These are phyloP conservation scores for Epichloe elymi DNA, from an alignment of 2,329 filamentous ascomycete species.

Conservation along the genomic window DNA sequence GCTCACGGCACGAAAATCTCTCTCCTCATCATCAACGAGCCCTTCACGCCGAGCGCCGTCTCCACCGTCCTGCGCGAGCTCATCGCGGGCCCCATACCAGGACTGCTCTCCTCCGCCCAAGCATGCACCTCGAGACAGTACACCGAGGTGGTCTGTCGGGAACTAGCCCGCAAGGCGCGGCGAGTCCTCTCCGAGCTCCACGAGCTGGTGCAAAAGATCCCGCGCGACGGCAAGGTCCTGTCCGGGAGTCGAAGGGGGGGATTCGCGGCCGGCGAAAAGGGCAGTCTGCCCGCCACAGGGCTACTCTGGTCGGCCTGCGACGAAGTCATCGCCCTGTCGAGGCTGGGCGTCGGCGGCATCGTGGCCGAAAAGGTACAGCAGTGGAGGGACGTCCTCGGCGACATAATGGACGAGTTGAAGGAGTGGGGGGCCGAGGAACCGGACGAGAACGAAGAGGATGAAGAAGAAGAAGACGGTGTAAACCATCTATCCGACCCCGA, in stretches of 20 bases:
- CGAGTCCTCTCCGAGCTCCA: constrained; percentile 50
- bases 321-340: constrained; percentile 48
- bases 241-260: constrained; percentile 14
- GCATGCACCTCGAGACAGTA: constrained; percentile 48
- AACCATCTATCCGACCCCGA: constrained; percentile 24
- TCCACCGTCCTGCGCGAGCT: constrained; percentile 57
- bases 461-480: constrained; percentile 21
- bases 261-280: constrained; percentile 29
- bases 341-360: constrained; percentile 55
- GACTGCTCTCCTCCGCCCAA: constrained; percentile 57
- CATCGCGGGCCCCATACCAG: constrained; percentile 59
- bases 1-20: constrained; percentile 82
- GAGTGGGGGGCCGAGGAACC: constrained; percentile 72
- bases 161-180: constrained; percentile 46
- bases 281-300: constrained; percentile 54
- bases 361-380: constrained; percentile 60
- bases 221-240: constrained; percentile 41
- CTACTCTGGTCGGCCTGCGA: constrained; percentile 79
- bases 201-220: constrained; percentile 46
- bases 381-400: constrained; percentile 61
- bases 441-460: constrained; percentile 45
- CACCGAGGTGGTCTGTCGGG: constrained; percentile 48
- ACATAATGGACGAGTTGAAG: constrained; percentile 74
- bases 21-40: constrained; percentile 72
- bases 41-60: constrained; percentile 71